Base-by-base conservation (phyloP, 2,329 filamentous ascomycete species). In the Davidsoniella australis region DNA sequence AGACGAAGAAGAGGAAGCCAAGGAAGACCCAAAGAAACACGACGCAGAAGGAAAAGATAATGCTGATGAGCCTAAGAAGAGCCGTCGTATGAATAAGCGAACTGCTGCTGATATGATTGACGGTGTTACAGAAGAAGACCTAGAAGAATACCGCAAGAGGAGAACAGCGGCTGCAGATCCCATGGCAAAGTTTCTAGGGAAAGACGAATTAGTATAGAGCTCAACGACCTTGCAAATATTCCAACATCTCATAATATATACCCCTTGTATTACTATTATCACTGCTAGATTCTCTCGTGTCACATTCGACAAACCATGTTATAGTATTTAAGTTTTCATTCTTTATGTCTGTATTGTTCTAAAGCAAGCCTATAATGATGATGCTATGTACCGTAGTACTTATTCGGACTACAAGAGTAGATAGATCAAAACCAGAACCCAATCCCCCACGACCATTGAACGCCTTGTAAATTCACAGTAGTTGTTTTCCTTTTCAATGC, bases 121-220 rank as follows among this genome's bases (percentile, higher is more conserved):
- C 18, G 84, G 82, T 1, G 73, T 91, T 10, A 80, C 80, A 0
- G 85, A 94, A 59, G 83, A 82, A 50, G 86, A 94, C 56, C 74
- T 94, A 67, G 88, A 95, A 51, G 78, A 82, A 53, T 94, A 93
- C 62, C 76, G 86, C 57, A 75, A 77, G 56, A 88, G 86, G 61
- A 72, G 80, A 55, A 75, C 77, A 47, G 78, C 76, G 24, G 78
- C 80, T 1, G 75, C 85, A 55, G 88, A 94, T 66, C 88, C 88
- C 0, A 94, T 94, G 88, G 84, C 85, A 1, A 79, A 77, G 5
- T 76, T 85, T 57, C 63, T 93, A 42, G 83, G 82, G 20, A 83
- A 78, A 60, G 82, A 87, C 59, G 77, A 84, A 57, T 61, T 83
- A 55, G 61, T 76, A 14, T 53, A 44, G 37, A 26, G 40, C 29